phyloP scores from a whole-genome alignment of 306 rosid genomes.

The Potentilla sterilis region DNA sequence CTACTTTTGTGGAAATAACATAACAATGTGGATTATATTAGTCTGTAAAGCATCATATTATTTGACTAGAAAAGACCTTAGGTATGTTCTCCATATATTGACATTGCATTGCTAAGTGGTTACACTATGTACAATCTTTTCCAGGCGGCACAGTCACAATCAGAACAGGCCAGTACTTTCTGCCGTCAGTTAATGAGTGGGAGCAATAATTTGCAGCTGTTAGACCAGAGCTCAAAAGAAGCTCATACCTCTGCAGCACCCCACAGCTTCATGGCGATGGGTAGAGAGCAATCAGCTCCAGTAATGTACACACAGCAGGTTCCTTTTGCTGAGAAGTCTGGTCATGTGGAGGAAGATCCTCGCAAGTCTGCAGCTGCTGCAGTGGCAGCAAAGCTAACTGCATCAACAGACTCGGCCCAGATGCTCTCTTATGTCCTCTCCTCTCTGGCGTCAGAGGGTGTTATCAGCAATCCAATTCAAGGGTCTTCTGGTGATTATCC shows the following conservation, averaged over 20 bases:
- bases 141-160: slow-evolving; percentile 81
- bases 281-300: slow-evolving; percentile 76
- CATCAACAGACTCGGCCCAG: slow-evolving; percentile 89
- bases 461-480: slow-evolving; percentile 55
- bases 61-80: neutral
- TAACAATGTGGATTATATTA: neutral
- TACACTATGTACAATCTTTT: slow-evolving; percentile 22
- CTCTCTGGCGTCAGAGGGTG: slow-evolving; percentile 94
- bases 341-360: slow-evolving; percentile 62
- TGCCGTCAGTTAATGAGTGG: slow-evolving; percentile 51
- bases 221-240: slow-evolving; percentile 66
- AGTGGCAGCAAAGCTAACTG: slow-evolving; percentile 93
- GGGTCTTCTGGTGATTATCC: slow-evolving; percentile 64
- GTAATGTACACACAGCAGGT: slow-evolving; percentile 62
- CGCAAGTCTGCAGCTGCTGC: slow-evolving; percentile 98
- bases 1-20: neutral
- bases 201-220: slow-evolving; percentile 39
- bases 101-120: neutral
- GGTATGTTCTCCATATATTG: neutral
- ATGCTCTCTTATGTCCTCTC: slow-evolving; percentile 95
- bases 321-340: slow-evolving; percentile 54
- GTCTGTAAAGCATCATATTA: neutral
- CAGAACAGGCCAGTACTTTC: slow-evolving; percentile 54
- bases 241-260: slow-evolving; percentile 56
- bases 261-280: slow-evolving; percentile 46